Base-by-base conservation (phyloP, 371 early-diverging fungal genomes). In the Mucor indicus region DNA sequence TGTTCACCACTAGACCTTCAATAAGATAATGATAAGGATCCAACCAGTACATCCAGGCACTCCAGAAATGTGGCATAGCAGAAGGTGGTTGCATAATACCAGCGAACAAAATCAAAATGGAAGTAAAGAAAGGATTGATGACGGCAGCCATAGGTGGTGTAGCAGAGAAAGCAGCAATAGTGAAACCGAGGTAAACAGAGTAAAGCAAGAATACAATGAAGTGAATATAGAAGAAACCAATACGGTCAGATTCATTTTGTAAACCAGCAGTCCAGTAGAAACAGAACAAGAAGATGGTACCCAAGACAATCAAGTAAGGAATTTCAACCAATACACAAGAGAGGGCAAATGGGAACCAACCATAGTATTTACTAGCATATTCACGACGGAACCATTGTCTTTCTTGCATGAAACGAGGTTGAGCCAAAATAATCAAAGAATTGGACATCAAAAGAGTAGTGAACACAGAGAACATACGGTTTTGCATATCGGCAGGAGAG, bases 251-350 rank as follows among this genome's bases (percentile, higher is more conserved):
- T 6, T 33, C 60, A 12, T 58, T 62, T 48, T 67, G 63, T 30
- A 89, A 69, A 5, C 87, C 86, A n/a, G 77, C 80, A n/a, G 85
- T 80, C 82, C 83, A 91, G 75, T 91, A 85, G 61, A 81, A 69
- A 40, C 75, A 62, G 30, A 79, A 49, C 73, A 80, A 77, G 66
- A 83, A 83, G 49, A 75, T 57, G 0, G 81, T 75, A 29, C 64
- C 62, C 0, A 73, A 46, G 20, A 79, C 43, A 41, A 57, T 55
- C 22, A 79, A 61, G 44, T 81, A 85, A 15, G 86, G 86, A 11
- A 85, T 53, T 49, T 85, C 84, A 19, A 77, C 75, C 40, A 79
- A 17, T 12, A 82, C 56, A 55, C 78, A 74, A 3, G 81, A 67
- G 3, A 69, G 30, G 1, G 62, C 58, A 63, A 86, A 87, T 0